phyloP scores from a whole-genome alignment of 2,329 filamentous ascomycete species.

The Albifimbria verrucaria region DNA sequence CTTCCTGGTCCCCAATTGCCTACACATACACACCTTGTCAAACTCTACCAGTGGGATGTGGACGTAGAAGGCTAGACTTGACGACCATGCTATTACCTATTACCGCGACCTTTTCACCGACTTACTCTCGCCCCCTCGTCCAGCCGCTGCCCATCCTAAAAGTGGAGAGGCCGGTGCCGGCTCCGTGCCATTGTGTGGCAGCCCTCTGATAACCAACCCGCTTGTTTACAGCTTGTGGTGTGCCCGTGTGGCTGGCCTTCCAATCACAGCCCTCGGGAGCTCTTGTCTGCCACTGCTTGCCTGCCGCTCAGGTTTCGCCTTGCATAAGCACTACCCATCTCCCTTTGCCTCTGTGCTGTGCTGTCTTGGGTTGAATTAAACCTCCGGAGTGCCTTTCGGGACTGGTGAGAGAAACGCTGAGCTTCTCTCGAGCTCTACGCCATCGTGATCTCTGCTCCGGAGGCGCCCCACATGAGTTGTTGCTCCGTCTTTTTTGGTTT shows the following conservation, averaged over 20 bases:
- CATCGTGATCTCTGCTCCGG: no score
- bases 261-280: not conserved
- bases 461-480: no score
- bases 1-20: not conserved
- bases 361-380: not conserved
- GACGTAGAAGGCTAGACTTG: not conserved
- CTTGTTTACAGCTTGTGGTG: no score
- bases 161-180: not conserved
- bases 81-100: not conserved
- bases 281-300: not conserved
- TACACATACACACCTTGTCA: not conserved
- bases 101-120: no score
- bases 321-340: not conserved
- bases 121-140: not conserved
- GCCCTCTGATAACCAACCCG: no score
- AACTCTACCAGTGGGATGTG: not conserved
- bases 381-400: not conserved
- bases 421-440: no score
- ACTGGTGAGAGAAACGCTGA: no score
- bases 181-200: not conserved
- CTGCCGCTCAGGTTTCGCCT: not conserved
- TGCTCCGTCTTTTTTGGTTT: no score
- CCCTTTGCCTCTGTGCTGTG: not conserved
- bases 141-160: not conserved
- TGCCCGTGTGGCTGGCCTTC: not conserved